Conservation (phyloP, 108 stramenopile species). For the Epipyxis sp. region DNA sequence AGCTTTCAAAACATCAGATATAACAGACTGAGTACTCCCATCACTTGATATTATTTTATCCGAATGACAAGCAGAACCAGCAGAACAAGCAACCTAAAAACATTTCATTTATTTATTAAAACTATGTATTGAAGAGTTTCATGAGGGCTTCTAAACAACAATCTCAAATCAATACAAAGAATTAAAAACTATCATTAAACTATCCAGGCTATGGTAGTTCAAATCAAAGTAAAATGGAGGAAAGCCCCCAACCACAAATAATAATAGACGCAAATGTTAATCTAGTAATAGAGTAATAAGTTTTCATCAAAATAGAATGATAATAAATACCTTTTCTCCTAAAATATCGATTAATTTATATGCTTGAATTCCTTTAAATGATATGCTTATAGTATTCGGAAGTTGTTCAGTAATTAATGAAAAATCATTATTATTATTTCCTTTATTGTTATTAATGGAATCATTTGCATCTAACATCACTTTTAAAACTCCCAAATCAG, state of each 20-base stretch:
- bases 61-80: conserved; percentile 82
- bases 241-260: not conserved
- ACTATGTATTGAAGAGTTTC: no score
- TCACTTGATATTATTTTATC: not conserved
- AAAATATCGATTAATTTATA: not conserved
- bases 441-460: no score
- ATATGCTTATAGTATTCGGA: conserved; percentile 9
- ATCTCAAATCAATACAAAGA: not conserved
- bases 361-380: conserved; percentile 3
- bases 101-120: no score
- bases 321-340: not conserved
- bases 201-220: no score
- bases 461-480: not conserved
- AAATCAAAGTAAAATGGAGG: not conserved
- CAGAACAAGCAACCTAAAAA: conserved; percentile 72
- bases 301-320: not conserved
- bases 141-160: no score
- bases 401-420: not conserved
- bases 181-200: not conserved
- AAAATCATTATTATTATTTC: no score
- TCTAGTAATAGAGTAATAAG: no score
- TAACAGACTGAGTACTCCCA: conserved; percentile 4
- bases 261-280: not conserved
- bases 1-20: conserved; percentile 75
- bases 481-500: conserved; percentile 18